phyloP scores from a whole-genome alignment of 2,329 filamentous ascomycete genomes.

The Polychaeton citri region DNA sequence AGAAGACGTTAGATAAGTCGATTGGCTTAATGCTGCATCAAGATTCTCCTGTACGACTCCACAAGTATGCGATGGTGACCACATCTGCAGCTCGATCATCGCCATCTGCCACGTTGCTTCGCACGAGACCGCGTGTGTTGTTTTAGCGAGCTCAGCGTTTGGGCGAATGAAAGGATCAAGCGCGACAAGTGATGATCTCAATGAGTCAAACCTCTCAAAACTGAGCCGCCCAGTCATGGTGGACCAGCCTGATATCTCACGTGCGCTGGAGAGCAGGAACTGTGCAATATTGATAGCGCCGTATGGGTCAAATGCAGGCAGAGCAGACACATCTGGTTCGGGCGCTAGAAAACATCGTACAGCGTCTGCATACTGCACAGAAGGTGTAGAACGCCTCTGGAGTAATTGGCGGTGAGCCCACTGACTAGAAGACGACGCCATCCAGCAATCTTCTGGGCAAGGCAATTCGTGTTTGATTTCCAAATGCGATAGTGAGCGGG shows the following conservation, averaged over 20 bases:
- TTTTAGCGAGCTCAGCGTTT: not conserved
- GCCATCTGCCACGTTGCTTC: conserved; percentile 5
- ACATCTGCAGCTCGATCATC: conserved; percentile 4
- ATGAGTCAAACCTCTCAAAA: conserved; percentile 3
- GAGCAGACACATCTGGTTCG: not conserved
- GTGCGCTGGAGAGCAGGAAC: conserved; percentile 3
- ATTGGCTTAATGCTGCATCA: conserved; percentile 2
- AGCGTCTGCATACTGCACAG: conserved; percentile 3
- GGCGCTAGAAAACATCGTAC: conserved; percentile 2
- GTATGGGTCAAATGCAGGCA: conserved; percentile 3
- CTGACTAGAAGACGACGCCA: conserved; percentile 23
- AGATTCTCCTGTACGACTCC: conserved; percentile 2
- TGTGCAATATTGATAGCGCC: conserved; percentile 4
- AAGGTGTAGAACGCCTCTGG: not conserved
- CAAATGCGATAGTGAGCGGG: conserved; percentile 25
- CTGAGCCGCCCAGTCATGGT: conserved; percentile 4
- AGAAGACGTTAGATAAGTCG: conserved; percentile 1
- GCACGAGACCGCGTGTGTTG: not conserved
- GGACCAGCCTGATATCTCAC: conserved; percentile 4
- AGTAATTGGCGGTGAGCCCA: conserved; percentile 22
- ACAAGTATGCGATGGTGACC: conserved; percentile 3
- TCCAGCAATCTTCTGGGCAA: conserved; percentile 26
- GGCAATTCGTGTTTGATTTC: conserved; percentile 34
- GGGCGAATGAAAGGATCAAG: conserved; percentile 2
- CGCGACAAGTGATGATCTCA: conserved; percentile 2